Evolutionary conservation across 768 basidiomycete species (phyloP), one percentile per base, ranked within the genome.

Genomic region (Daedaleopsis sinensis): DNA sequence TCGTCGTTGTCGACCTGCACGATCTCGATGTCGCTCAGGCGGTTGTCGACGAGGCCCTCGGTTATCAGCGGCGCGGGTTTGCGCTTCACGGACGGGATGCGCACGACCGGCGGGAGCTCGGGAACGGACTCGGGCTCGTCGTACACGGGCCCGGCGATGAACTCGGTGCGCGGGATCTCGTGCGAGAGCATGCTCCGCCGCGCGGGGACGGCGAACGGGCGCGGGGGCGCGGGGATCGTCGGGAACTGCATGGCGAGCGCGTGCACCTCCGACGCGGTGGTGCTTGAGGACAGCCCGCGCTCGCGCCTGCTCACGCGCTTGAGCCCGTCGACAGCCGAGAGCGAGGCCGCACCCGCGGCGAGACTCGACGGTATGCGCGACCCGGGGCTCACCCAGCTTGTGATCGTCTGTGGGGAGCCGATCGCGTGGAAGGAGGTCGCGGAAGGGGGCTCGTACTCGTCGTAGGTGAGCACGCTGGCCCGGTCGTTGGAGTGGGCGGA

Each of bases 231-330:
- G 6, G 83, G 84, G 52, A 81, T 75, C 15, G 72, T 76, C 39
- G 87, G 84, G 73, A 88, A 89, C 70, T 80, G 81, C 42, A 71
- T 63, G 6, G 84, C 78, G 55, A 87, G 74, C 38, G 84, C 82
- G 19, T 79, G 80, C 37, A 87, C 78, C 59, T 84, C 81, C 3
- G 79, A 77, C 35, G 73, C 72, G n/a, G 72, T 70, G 60, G 74
- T 70, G 65, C 72, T 63, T 46, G 64, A 64, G 3, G 67, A 54
- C 57, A 48, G 59, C 0, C 63, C 70, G 55, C 73, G 75, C 18
- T 66, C 69, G 21, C 27, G 70, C 9, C 65, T 35, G 57, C 24
- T 52, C 54, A 67, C 58, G 15, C 37, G 42, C 49, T 58, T 32
- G 27, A 7, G 27, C 27, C 27, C 27, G 27, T 32, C 27, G 7